Evolutionary conservation across 148 eudicot genomes (phyloP).

Genomic region (Spergularia marina): DNA sequence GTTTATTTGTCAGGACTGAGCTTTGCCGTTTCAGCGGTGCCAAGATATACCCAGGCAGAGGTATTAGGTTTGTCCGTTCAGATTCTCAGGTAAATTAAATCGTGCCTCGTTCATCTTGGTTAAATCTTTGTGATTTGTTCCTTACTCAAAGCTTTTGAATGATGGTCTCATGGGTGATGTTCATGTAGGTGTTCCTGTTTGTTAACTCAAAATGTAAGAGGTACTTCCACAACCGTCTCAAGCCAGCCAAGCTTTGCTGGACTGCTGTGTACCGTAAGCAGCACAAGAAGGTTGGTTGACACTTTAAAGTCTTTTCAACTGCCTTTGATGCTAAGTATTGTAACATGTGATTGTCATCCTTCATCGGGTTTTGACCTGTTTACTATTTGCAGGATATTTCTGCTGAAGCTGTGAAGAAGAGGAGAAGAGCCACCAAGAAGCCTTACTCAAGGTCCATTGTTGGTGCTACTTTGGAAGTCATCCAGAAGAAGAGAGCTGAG

Average conservation of each 20-base stretch:
- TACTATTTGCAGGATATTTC: constrained; percentile 46
- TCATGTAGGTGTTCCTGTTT: constrained; percentile 54
- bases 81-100: constrained; percentile 46
- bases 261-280: constrained; percentile 72
- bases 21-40: constrained; percentile 61
- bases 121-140: not conserved
- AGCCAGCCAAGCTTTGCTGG: constrained; percentile 68
- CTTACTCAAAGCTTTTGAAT: not conserved
- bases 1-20: constrained; percentile 37
- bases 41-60: constrained; percentile 61
- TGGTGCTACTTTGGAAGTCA: constrained; percentile 70
- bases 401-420: constrained; percentile 66
- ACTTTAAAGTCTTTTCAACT: not conserved
- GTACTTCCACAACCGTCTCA: constrained; percentile 64
- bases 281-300: constrained; percentile 52
- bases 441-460: constrained; percentile 75
- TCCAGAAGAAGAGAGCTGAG: constrained; percentile 61
- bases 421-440: constrained; percentile 66
- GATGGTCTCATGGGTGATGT: not conserved
- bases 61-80: constrained; percentile 47
- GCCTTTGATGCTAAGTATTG: too few relatives aligned
- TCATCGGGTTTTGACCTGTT: not conserved
- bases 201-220: constrained; percentile 65
- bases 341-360: not conserved
- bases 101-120: not conserved